Conservation (phyloP, 2,329 filamentous ascomycete species). For the Cladosporium sphaerospermum region DNA sequence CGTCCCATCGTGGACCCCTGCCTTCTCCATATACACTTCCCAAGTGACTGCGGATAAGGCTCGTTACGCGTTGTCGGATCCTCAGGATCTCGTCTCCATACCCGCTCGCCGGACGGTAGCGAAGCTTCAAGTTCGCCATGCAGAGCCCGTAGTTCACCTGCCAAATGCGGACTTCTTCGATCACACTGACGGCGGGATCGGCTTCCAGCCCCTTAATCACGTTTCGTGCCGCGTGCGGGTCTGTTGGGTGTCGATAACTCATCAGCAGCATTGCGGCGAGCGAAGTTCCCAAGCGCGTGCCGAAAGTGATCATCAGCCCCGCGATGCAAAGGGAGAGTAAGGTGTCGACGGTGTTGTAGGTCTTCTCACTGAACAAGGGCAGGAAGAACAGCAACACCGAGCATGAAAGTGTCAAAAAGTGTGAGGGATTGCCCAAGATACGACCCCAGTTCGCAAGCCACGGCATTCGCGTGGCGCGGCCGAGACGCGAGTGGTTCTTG, state of each 20-base stretch:
- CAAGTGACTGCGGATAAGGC: constrained; percentile 75
- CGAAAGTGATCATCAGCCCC: constrained; percentile 80
- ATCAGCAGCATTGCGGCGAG: constrained; percentile 94
- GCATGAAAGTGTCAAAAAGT: constrained; percentile 87
- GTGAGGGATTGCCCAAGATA: constrained; percentile 88
- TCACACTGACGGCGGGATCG: constrained; percentile 65
- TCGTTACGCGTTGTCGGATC: constrained; percentile 68
- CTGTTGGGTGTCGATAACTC: constrained; percentile 59
- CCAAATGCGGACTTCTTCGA: constrained; percentile 95
- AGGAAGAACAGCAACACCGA: constrained; percentile 73
- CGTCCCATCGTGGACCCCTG: constrained; percentile 80
- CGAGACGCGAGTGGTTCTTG: constrained; percentile 86
- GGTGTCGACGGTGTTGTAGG: constrained; percentile 78
- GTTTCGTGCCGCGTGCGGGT: constrained; percentile 52
- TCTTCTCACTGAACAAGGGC: constrained; percentile 71
- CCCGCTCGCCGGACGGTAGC: constrained; percentile 52
- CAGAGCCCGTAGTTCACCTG: constrained; percentile 96
- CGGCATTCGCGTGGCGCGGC: constrained; percentile 80
- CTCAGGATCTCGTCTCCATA: constrained; percentile 63
- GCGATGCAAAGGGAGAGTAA: constrained; percentile 76
- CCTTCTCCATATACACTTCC: constrained; percentile 82
- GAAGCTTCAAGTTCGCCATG: constrained; percentile 87
- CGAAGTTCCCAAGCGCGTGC: constrained; percentile 73
- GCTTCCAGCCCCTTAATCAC: constrained; percentile 81
- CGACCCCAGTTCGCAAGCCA: constrained; percentile 76